Evolutionary conservation across 495 filamentous ascomycete species (phyloP), one percentile per base, ranked within the genome.

Genomic region (Aspergillus sparsus): DNA sequence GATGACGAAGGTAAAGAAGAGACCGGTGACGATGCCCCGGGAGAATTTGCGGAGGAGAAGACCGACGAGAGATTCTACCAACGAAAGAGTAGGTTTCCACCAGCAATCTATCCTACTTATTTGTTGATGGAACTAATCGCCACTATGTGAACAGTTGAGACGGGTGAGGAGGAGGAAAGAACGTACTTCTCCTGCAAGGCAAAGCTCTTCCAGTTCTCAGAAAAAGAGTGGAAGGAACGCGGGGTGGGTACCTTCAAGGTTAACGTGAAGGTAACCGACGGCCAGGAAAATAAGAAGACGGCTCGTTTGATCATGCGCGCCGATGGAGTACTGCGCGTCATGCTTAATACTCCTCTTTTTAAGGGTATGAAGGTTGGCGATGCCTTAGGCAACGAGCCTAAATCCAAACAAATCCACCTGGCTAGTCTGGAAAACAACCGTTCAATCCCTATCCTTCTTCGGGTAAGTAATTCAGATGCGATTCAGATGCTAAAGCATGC

Each of bases 301-400:
- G 84, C 84, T 10, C 87, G 92, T 27, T 82, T 97, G 65, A 83
- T 97, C 59, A 91, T 97, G 87, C 85, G 92, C 6, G 91, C 93
- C 45, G 91, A 96, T 62, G 89, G 89, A 42, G 89, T 88, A 6
- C 81, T 88, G 55, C 84, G 90, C n/a, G 87, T 96, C n/a, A 85
- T 94, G 67, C 80, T 97, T 41, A 97, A 97, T 72, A 87, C 87
- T 5, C 82, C 84, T 1, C 77, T 97, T 55, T 83, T 89, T 49
- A 86, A 88, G 64, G 82, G 83, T 6, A 88, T 93, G 83, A 82
- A 82, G 37, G 86, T 90, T 65, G 85, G 89, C 34, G 85, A 89
- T 55, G 60, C 69, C 11, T 64, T 69, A 31, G 83, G 83, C 55
- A 76, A 78, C 4, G 67, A 77, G 57, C 82, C 81, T 7, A 74